Base-by-base conservation (phyloP, 2,329 filamentous ascomycete genomes). In the Hymenoscyphus scutula region DNA sequence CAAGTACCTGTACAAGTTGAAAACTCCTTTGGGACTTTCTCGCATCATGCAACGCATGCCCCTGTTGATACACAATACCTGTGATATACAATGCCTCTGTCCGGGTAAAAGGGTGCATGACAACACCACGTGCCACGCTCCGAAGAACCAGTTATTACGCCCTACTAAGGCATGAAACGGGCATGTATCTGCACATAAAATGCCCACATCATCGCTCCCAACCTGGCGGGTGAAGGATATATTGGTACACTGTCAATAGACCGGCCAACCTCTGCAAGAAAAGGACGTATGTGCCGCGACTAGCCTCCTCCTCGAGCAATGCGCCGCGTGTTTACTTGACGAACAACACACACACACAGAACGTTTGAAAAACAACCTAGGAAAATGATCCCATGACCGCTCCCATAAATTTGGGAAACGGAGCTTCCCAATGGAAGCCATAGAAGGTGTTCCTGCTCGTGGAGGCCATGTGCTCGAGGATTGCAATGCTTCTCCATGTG, bases 371-470 rank as follows among this genome's bases (percentile, higher is more conserved):
- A 45, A 19, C 41, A 19, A 8, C 41, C 41, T n/a, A 19, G 19
- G 41, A 2, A 48, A 48, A 11, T 19, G 41, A 48, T 25, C 41
- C 19, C 19, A 48, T 48, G n/a, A 48, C 41, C 41, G 23, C 23
- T 25, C 41, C 41, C 41, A 48, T 23, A 23, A 23, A 48, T 48
- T 19, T 45, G 17, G 41, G 41, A 45, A 19, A 8, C 19, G 11
- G 41, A 10, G n/a, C 19, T 48, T 48, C 41, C 41, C n/a, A 48
- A 48, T 23, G 19, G n/a, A 48, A 48, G 10, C 10, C 41, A 48
- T 48, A 25, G n/a, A 48, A 23, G 41, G 41, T 48, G 10, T n/a
- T 48, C 41, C 41, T 48, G 41, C 41, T 48, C 41, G 41, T 48
- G 41, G 41, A 48, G n/a, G 41, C 41, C 41, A 48, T 48, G 41